Conservation (phyloP, 2,329 filamentous ascomycete genomes). For the Lachnellula suecica region DNA sequence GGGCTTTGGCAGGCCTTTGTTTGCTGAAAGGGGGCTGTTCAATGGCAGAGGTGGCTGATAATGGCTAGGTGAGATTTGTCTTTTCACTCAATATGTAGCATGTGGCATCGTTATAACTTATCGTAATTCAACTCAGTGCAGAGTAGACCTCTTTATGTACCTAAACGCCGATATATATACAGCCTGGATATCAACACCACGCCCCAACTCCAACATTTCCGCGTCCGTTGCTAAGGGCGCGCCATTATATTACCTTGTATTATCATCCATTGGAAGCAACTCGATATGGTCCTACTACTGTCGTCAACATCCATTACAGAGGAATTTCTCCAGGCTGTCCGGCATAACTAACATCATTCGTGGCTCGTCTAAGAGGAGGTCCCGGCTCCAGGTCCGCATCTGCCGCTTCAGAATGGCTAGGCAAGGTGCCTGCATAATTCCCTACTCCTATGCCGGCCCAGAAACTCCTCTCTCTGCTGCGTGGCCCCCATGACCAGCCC, state of each 20-base stretch:
- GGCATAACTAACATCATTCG: slow-evolving; percentile 19
- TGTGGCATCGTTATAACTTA: too few relatives aligned
- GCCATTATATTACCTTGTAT: background rate
- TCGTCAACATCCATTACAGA: slow-evolving; percentile 8
- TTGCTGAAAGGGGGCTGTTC: too few relatives aligned
- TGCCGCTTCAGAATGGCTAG: slow-evolving; percentile 14
- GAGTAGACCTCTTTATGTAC: too few relatives aligned
- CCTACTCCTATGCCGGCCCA: slow-evolving; percentile 66
- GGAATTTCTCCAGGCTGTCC: background rate
- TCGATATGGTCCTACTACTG: slow-evolving; percentile 17
- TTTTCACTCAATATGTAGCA: too few relatives aligned
- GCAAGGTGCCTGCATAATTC: slow-evolving; percentile 33
- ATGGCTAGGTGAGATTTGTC: too few relatives aligned
- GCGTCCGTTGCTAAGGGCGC: background rate
- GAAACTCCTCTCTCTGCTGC: slow-evolving; percentile 72
- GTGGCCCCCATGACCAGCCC: slow-evolving; percentile 87
- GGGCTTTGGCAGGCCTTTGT: too few relatives aligned
- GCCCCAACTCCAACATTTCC: background rate
- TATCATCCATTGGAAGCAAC: slow-evolving; percentile 8
- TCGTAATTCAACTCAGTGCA: too few relatives aligned
- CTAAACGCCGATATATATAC: background rate
- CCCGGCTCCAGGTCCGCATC: slow-evolving; percentile 11
- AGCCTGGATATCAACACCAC: background rate
- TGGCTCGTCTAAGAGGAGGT: slow-evolving; percentile 5
- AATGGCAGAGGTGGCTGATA: too few relatives aligned